Percentiles rank a stretch among this genome's conserved stretches.
Conservation (phyloP, 2,329 filamentous ascomycete genomes). For the Stemphylium vesicarium region DNA sequence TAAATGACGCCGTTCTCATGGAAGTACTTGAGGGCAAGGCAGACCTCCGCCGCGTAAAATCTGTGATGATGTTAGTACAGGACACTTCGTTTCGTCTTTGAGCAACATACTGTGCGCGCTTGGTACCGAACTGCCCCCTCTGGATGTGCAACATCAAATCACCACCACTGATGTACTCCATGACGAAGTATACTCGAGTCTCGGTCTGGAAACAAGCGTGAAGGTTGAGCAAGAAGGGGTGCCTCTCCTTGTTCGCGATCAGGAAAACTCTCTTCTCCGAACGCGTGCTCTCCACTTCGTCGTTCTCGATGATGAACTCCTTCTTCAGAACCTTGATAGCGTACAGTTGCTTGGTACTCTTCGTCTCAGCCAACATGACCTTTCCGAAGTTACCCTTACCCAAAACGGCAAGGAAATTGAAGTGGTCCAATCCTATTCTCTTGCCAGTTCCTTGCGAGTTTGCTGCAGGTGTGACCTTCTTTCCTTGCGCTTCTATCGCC, state of each 20-base stretch:
- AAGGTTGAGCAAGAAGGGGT: conserved; percentile 92
- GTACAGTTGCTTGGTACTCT: conserved; percentile 88
- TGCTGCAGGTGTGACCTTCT: conserved; percentile 72
- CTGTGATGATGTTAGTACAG: conserved; percentile 52
- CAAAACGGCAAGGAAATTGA: conserved; percentile 97
- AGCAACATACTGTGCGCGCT: conserved; percentile 83
- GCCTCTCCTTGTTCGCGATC: conserved; percentile 94
- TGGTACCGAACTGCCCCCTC: conserved; percentile 91
- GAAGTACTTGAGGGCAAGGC: conserved; percentile 97
- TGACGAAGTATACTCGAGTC: conserved; percentile 97
- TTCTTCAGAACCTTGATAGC: conserved; percentile 99
- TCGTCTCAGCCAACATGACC: conserved; percentile 98
- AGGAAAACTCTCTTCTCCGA: conserved; percentile 98
- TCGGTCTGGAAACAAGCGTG: conserved; percentile 99
- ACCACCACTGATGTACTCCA: conserved; percentile 99
- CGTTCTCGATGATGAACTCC: conserved; percentile 99
- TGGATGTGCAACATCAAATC: conserved; percentile 99
- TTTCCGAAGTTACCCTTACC: conserved; percentile 99
- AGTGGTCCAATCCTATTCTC: conserved; percentile 94
- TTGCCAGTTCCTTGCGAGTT: conserved; percentile 73
- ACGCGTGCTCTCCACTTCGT: conserved; percentile 96
- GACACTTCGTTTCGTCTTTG: too few species aligned
- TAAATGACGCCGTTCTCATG: conserved; percentile 99
- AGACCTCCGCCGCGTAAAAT: conserved; percentile 97
- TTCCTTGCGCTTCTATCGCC: conserved; percentile 41